Evolutionary conservation across 108 stramenopile species (phyloP), one percentile per base, ranked within the genome.

Genomic region (Conticribra weissflogii): DNA sequence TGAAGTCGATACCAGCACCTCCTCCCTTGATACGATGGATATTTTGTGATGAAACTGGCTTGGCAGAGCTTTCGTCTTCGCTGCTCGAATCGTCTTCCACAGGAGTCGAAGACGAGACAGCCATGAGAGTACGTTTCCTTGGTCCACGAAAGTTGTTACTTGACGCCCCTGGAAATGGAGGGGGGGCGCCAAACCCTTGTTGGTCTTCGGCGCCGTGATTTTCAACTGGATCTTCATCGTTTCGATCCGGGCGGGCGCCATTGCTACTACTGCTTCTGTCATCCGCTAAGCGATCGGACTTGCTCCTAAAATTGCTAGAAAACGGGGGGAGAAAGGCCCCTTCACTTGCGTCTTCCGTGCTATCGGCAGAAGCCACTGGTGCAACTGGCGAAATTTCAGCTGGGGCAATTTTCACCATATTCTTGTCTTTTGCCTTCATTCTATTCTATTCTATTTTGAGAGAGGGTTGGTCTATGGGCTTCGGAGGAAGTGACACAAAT

Each of bases 161-260:
- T 30, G 60, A 61, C n/a, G 36, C 36, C 3, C n/a, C 23, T 15
- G 71, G 62, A 50, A 72, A 72, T 52, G 71, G 59, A 24, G 71
- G 71, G 4, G 71, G 71, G 2, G 71, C 62, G n/a, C 71, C 71
- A 45, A 72, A 72, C 31, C 71, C 71, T 12, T 54, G 52, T 19
- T 22, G 41, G 19, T 54, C 60, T 25, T 34, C 68, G 27, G 36
- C 24, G 24, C 41, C 57, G 3, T 36, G 18, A 14, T 49, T 50
- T 15, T 45, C 50, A 15, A 34, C 45, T 18, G n/a, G n/a, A n/a
- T n/a, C n/a, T n/a, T n/a, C n/a, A n/a, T n/a, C n/a, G n/a, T n/a
- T n/a, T n/a, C n/a, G n/a, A n/a, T n/a, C n/a, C n/a, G n/a, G 48
- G 58, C 54, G 16, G 36, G 12, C 7, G 29, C 32, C 30, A 25